Evolutionary conservation across 2,329 filamentous ascomycete species (phyloP).

Genomic region (Tolypocladium paradoxum): DNA sequence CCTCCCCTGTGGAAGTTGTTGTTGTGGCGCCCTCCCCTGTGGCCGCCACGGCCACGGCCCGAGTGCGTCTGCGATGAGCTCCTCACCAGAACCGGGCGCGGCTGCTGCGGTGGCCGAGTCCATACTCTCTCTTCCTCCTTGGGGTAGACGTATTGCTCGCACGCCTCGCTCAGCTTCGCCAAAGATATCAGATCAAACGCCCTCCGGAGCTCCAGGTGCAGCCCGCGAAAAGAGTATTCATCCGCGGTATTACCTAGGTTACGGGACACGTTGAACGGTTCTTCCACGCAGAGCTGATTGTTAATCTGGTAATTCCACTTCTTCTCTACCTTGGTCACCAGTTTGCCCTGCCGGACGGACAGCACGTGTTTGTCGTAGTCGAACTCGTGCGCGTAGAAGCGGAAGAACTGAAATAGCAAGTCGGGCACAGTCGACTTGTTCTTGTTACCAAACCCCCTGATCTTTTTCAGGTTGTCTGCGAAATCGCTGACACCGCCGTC

Average conservation of each 20-base stretch:
- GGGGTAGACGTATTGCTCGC: conserved; percentile 80
- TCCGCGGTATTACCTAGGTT: conserved; percentile 96
- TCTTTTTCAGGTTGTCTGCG: conserved; percentile 70
- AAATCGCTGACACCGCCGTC: conserved; percentile 67
- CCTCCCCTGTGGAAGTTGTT: conserved; percentile 23
- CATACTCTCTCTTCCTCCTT: conserved; percentile 62
- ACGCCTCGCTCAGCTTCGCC: conserved; percentile 71
- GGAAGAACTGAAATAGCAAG: conserved; percentile 91
- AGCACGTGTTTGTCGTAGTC: conserved; percentile 78
- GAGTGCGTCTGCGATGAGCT: conserved; percentile 51
- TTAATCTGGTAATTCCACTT: conserved; percentile 73
- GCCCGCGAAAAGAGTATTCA: conserved; percentile 82
- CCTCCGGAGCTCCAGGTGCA: conserved; percentile 80
- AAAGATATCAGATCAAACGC: conserved; percentile 76
- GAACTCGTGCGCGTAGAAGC: conserved; percentile 87
- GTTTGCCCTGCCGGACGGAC: conserved; percentile 71
- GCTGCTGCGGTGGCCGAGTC: conserved; percentile 42
- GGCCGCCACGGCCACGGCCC: conserved; percentile 35
- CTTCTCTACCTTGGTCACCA: conserved; percentile 75
- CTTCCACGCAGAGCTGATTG: conserved; percentile 86
- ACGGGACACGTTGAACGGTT: conserved; percentile 82
- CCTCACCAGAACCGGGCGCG: conserved; percentile 45
- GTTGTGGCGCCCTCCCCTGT: conserved; percentile 37
- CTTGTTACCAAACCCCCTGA: conserved; percentile 62
- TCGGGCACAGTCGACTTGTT: conserved; percentile 78